phyloP scores from a whole-genome alignment of 1,284 basidiomycete genomes.

The Meripilus lineatus region DNA sequence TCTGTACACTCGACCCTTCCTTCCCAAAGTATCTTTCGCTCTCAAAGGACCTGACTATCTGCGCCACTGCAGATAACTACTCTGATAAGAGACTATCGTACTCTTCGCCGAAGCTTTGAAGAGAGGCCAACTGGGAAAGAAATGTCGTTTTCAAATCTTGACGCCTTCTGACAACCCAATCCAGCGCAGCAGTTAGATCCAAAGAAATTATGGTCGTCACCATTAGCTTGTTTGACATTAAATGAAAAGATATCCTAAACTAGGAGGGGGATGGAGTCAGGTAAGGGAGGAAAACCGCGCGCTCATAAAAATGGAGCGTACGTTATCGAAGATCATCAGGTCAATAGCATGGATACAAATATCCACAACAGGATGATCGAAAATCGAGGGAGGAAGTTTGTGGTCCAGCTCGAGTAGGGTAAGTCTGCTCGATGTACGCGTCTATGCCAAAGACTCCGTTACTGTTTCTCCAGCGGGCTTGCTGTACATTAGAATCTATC shows the following conservation, averaged over 20 bases:
- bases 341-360: conserved; percentile 18
- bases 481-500: conserved; percentile 26
- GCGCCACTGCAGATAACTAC: background rate
- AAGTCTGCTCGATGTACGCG: conserved; percentile 26
- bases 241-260: background rate
- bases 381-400: conserved; percentile 29
- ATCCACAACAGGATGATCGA: conserved; percentile 27
- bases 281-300: background rate
- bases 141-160: conserved; percentile 24
- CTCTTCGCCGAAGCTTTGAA: background rate
- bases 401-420: conserved; percentile 29
- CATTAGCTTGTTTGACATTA: conserved; percentile 24
- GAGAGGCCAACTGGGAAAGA: background rate
- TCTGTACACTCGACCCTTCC: conserved; percentile 19
- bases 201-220: conserved; percentile 33
- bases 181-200: conserved; percentile 25
- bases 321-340: conserved; percentile 27
- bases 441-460: conserved; percentile 24
- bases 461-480: conserved; percentile 24
- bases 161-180: conserved; percentile 29
- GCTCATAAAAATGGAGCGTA: conserved; percentile 18
- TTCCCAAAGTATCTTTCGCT: conserved; percentile 26
- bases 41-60: conserved; percentile 6
- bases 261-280: background rate
- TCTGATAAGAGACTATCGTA: background rate